A percentile compares a stretch with the other conserved stretches of the same genome.
Evolutionary conservation across 208 protist species (phyloP).

Genomic region (Porcisia deanei): DNA sequence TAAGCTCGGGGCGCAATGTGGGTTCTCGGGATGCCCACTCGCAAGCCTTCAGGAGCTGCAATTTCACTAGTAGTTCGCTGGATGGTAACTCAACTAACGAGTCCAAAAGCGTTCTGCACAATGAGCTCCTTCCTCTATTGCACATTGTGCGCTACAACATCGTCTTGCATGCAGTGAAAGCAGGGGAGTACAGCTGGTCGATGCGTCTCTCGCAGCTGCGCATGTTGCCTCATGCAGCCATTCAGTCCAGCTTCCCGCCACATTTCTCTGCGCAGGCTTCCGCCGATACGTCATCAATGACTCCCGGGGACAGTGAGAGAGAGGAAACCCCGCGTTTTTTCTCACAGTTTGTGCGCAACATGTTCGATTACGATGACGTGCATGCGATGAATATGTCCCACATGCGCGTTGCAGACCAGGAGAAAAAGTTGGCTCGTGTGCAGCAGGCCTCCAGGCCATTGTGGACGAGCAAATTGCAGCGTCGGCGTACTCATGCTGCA

Average conservation of each 20-base stretch:
- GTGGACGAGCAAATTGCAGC: not conserved
- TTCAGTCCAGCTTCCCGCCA: not conserved
- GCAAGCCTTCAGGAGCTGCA: not conserved
- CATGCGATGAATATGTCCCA: conserved; percentile 2
- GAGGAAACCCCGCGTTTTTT: conserved; percentile 44
- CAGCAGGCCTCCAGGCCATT: not conserved
- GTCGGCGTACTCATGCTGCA: conserved; percentile 9
- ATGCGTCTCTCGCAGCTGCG: conserved; percentile 53
- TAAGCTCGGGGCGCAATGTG: conserved; percentile 14
- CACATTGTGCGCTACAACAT: conserved; percentile 70
- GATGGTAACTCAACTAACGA: too few species aligned
- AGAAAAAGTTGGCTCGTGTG: not conserved
- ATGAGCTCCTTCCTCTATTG: conserved; percentile 31
- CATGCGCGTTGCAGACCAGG: conserved; percentile 2
- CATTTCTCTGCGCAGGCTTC: not conserved
- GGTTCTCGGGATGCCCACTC: not conserved
- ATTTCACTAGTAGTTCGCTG: not conserved
- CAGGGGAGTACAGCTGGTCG: conserved; percentile 65
- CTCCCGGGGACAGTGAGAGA: not conserved
- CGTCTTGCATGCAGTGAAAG: conserved; percentile 48
- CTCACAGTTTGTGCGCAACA: conserved; percentile 41
- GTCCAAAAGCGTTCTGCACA: not conserved
- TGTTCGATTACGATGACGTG: conserved; percentile 35
- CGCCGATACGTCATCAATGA: conserved; percentile 29
- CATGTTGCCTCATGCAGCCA: conserved; percentile 30